phyloP scores from a whole-genome alignment of 2,329 filamentous ascomycete genomes.

The Cladosporium sp. region DNA sequence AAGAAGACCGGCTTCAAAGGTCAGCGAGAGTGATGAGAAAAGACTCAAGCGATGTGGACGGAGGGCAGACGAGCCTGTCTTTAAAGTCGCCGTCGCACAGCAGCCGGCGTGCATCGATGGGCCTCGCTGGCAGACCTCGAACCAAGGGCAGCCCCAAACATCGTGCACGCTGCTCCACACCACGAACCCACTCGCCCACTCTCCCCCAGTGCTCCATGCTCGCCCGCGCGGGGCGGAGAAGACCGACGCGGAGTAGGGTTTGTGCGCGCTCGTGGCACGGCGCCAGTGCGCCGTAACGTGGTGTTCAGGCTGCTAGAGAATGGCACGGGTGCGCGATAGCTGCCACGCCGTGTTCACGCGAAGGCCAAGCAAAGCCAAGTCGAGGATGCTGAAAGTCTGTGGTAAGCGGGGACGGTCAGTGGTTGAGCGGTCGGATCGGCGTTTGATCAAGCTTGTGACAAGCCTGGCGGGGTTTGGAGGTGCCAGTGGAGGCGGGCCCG shows the following conservation, averaged over 20 bases:
- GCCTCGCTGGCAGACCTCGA: neutral
- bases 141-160: neutral
- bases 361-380: neutral
- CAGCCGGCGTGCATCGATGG: no score
- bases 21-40: neutral
- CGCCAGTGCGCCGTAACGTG: conserved; percentile 4
- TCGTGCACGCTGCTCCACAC: conserved; percentile 1
- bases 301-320: neutral
- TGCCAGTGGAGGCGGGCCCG: no score
- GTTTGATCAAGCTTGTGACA: neutral
- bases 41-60: neutral
- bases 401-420: neutral
- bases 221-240: conserved; percentile 3
- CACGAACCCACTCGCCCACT: neutral
- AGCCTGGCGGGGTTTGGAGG: neutral
- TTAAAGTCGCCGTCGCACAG: no score
- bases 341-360: neutral
- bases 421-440: neutral
- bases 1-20: neutral
- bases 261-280: conserved; percentile 6
- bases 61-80: neutral
- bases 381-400: neutral
- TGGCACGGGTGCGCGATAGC: no score
- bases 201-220: neutral
- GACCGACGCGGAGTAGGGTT: conserved; percentile 1